Evolutionary conservation across 1,284 basidiomycete genomes (phyloP).

Genomic region (Pisolithus thermaeus): DNA sequence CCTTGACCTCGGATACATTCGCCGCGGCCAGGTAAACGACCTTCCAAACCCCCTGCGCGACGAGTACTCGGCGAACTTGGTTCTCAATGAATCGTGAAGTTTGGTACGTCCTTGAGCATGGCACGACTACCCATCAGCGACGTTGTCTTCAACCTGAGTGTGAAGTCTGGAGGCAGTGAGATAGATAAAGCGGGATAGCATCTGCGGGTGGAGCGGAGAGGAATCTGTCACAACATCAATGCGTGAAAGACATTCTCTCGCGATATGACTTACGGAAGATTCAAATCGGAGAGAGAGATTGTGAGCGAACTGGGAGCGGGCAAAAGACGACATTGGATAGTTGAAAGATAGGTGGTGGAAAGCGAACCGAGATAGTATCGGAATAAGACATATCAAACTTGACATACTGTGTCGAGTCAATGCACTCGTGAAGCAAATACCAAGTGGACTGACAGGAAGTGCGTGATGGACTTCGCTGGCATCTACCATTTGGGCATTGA

Average conservation of each 20-base stretch:
- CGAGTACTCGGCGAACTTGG: slow-evolving; percentile 57
- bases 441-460: slow-evolving; percentile 15
- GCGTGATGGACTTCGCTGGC: slow-evolving; percentile 7
- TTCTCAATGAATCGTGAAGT: slow-evolving; percentile 75
- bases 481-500: slow-evolving; percentile 48
- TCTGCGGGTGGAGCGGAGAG: slow-evolving; percentile 47
- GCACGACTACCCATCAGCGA: slow-evolving; percentile 80
- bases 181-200: slow-evolving; percentile 52
- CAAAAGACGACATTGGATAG: slow-evolving; percentile 74
- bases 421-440: neutral
- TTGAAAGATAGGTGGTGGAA: slow-evolving; percentile 78
- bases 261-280: slow-evolving; percentile 46
- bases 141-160: slow-evolving; percentile 63
- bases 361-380: slow-evolving; percentile 71
- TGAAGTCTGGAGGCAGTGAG: slow-evolving; percentile 59
- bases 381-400: slow-evolving; percentile 60
- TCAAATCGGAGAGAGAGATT: slow-evolving; percentile 72
- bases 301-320: slow-evolving; percentile 75
- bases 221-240: slow-evolving; percentile 33
- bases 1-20: slow-evolving; percentile 38
- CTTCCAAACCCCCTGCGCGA: slow-evolving; percentile 62
- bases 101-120: slow-evolving; percentile 78
- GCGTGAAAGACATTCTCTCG: slow-evolving; percentile 5
- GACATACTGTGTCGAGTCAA: slow-evolving; percentile 33
- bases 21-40: slow-evolving; percentile 61